A percentile compares a stretch with the other conserved stretches of the same genome.
phyloP scores from a whole-genome alignment of 768 basidiomycete species.

The Suillus variegatus region DNA sequence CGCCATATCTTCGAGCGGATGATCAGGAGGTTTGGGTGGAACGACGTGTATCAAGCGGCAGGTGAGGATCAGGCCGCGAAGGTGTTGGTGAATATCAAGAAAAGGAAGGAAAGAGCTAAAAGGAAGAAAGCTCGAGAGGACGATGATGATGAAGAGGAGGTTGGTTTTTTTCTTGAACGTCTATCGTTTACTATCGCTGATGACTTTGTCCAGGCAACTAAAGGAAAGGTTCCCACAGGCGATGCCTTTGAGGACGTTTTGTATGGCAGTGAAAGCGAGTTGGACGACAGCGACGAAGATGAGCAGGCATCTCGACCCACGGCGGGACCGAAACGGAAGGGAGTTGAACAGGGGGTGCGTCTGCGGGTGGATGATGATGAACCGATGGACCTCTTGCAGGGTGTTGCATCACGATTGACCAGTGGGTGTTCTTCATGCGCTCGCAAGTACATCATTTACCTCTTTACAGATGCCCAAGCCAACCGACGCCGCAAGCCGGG shows the following conservation, averaged over 20 bases:
- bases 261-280: slow-evolving; percentile 94
- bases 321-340: slow-evolving; percentile 39
- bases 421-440: slow-evolving; percentile 45
- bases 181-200: not conserved
- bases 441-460: not conserved
- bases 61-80: slow-evolving; percentile 83
- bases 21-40: slow-evolving; percentile 87
- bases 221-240: slow-evolving; percentile 57
- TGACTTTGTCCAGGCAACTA: slow-evolving; percentile 36
- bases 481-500: slow-evolving; percentile 74
- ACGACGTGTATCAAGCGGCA: slow-evolving; percentile 74
- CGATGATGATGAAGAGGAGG: slow-evolving; percentile 62
- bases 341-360: slow-evolving; percentile 52
- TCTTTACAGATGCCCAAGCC: slow-evolving; percentile 41
- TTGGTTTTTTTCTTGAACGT: slow-evolving; percentile 22
- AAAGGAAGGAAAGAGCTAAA: slow-evolving; percentile 92
- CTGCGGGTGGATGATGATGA: slow-evolving; percentile 88
- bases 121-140: slow-evolving; percentile 70
- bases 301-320: slow-evolving; percentile 29
- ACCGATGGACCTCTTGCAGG: slow-evolving; percentile 92
- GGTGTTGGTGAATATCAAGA: slow-evolving; percentile 92
- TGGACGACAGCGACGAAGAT: slow-evolving; percentile 72
- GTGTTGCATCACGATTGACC: slow-evolving; percentile 68
- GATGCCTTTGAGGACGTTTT: slow-evolving; percentile 97
- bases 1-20: slow-evolving; percentile 97